Base-by-base conservation (phyloP, 805 yeast species). In the Starmerella gropengiesseri region DNA sequence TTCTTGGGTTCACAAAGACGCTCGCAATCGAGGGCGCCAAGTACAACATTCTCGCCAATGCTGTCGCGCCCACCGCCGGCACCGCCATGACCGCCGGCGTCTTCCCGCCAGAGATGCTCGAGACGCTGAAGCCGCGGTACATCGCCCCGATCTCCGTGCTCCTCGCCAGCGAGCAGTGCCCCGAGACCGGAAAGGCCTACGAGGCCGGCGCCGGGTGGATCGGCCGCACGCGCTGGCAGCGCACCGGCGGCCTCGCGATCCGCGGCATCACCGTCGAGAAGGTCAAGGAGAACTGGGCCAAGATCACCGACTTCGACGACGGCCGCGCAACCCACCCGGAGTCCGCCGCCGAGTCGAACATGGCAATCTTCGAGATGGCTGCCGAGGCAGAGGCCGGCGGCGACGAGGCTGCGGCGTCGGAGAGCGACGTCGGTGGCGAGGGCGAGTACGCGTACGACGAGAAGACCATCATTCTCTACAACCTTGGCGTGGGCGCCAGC, bases 151-250 rank as follows among this genome's bases (percentile, higher is more conserved):
- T 87, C 49, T 75, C 85, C 52, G 84, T 85, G 14, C 70, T 80
- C 54, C 71, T 87, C 49, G 71, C 84, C n/a, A 74, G 86, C 45
- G 87, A 82, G 37, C 72, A 73, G 55, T 72, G 79, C 19, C 78
- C 81, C 48, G 74, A 74, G 25, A 75, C 78, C 36, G 97, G 96
- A 44, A 80, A 80, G 61, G 64, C 81, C 48, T 89, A 78, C 61
- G 98, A 89, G 69, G 80, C 78, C 53, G 98, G 97, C 53, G 95
- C 91, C 46, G 97, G 95, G 32, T 89, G 96, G 95, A 70, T 83
- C 54, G 96, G 94, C 56, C 75, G 76, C 63, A 87, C 95, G 31
- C 75, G 96, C 68, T 87, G 91, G 89, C 94, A 89, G 67, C 76
- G 95, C 61, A 79, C 94, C 42, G 77, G 78, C 50, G 97, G 98